Evolutionary conservation across 2,329 filamentous ascomycete genomes (phyloP), one percentile per base, ranked within the genome.

Genomic region (Tolypocladium cylindrosporum): DNA sequence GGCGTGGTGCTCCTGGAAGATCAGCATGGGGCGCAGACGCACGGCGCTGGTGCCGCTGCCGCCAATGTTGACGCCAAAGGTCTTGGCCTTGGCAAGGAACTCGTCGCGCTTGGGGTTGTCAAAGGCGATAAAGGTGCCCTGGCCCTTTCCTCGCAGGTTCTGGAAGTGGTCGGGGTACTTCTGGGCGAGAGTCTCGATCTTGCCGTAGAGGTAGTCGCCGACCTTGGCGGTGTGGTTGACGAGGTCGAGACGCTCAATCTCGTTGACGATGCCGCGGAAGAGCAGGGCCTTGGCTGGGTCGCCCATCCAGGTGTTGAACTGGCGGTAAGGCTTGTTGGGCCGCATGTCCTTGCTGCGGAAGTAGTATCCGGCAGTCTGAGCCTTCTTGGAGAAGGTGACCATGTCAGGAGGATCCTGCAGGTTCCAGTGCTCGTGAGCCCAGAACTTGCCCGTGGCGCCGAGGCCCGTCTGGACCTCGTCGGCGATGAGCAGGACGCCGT

Each of bases 241-340:
- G n/a, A 96, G 81, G 67, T 88, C 83, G 58, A 89, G 79, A 55
- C 84, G 79, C 73, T 91, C 78, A 58, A 96, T 86, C 77, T 96
- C 91, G 59, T 89, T 75, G 69, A 93, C 83, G 75, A 96, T 96
- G 68, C 85, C 88, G 62, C 89, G 85, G 86, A 95, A 96, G 64
- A 96, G 81, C 60, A 96, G 77, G 19, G 89, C 90, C 60, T 90
- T 86, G 16, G 88, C 87, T 19, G 91, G 91, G 76, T 96, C 91
- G 67, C 91, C 91, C 88, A 96, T 95, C 91, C 91, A 96, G 54
- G 91, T 96, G 81, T 96, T 96, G 82, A 96, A 96, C 76, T 96
- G 91, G 61, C 91, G 87, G 80, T 96, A 96, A 7, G 92, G 89
- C 81, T 92, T 92, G 79, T 96, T 96, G 61, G 91, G 91, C 14